Conservation (phyloP, 441 rosid species). For the Adansonia rubrostipa region DNA sequence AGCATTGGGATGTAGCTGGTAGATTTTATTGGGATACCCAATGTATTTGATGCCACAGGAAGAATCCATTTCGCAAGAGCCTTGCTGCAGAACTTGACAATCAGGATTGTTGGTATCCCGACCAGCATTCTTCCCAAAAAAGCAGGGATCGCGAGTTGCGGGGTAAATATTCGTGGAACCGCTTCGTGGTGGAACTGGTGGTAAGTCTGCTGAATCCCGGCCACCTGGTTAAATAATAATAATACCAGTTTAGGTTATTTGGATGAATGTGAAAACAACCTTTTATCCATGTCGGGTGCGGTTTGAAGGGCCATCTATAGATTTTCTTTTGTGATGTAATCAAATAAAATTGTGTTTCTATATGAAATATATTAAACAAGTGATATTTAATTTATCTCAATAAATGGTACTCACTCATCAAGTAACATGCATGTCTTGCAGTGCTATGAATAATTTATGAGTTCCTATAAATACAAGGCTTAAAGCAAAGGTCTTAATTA, state of each 20-base stretch:
- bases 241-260: constrained; percentile 16
- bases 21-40: constrained; percentile 76
- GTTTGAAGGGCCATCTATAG: not conserved
- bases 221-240: constrained; percentile 49
- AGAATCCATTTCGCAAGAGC: constrained; percentile 81
- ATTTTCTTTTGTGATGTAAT: not conserved
- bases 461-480: not conserved
- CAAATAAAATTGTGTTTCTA: not conserved
- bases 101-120: constrained; percentile 85
- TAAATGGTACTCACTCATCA: not conserved
- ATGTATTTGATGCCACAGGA: constrained; percentile 72
- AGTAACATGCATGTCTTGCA: constrained; percentile 4
- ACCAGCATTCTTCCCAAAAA: constrained; percentile 67
- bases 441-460: not conserved
- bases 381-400: not conserved
- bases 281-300: not conserved
- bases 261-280: not conserved
- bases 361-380: not conserved
- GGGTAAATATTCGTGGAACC: constrained; percentile 60
- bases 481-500: not conserved
- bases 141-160: constrained; percentile 43
- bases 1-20: constrained; percentile 68
- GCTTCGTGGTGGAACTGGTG: constrained; percentile 90
- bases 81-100: constrained; percentile 88
- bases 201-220: constrained; percentile 88